Evolutionary conservation across 2,329 filamentous ascomycete species (phyloP).

Genomic region (Penicillium sp.): DNA sequence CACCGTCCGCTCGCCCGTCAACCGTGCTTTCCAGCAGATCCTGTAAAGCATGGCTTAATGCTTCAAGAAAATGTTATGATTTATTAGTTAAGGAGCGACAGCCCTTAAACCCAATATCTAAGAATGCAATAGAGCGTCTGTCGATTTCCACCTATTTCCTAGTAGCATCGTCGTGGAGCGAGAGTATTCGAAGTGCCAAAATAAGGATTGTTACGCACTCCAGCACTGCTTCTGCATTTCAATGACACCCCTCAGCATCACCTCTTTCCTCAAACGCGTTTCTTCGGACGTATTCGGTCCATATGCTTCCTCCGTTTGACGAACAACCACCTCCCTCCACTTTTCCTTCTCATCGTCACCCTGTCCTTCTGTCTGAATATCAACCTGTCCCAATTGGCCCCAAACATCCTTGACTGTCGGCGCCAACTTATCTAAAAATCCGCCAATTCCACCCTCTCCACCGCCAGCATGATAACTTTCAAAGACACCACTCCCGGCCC

Average conservation of each 20-base stretch:
- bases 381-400: conserved; percentile 46
- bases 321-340: conserved; percentile 49
- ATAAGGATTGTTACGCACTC: not conserved
- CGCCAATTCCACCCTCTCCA: conserved; percentile 52
- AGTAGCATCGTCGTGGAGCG: not conserved
- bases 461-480: conserved; percentile 60
- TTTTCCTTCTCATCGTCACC: conserved; percentile 20
- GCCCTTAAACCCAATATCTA: conserved; percentile 22
- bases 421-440: conserved; percentile 57
- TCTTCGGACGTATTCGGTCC: conserved; percentile 30
- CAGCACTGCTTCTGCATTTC: conserved; percentile 20
- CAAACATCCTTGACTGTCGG: conserved; percentile 56
- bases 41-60: conserved; percentile 58
- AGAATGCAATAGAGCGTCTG: conserved; percentile 28
- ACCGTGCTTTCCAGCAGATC: conserved; percentile 96
- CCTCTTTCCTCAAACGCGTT: conserved; percentile 25
- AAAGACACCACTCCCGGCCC: conserved; percentile 57
- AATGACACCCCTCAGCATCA: conserved; percentile 26
- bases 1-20: conserved; percentile 90
- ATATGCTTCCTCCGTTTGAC: conserved; percentile 49
- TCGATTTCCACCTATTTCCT: conserved; percentile 2
- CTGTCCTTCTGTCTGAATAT: conserved; percentile 39
- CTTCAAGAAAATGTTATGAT: conserved; percentile 26
- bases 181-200: too few relatives aligned
- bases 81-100: conserved; percentile 28